Evolutionary conservation across 306 rosid genomes (phyloP).

Genomic region (Gleditsia sinensis): DNA sequence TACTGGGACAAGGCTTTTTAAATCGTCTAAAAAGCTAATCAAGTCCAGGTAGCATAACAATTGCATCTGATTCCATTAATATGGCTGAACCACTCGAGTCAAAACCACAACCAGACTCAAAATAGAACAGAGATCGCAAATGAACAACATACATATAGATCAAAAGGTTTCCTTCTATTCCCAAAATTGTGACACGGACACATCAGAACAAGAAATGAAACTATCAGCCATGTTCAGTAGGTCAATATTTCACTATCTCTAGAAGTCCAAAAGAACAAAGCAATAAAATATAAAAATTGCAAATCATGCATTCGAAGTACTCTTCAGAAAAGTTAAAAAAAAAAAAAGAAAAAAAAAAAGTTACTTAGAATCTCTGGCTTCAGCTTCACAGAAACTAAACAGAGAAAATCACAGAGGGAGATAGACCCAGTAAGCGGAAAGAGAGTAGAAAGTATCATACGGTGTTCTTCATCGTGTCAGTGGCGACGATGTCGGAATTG

Average conservation of each 20-base stretch:
- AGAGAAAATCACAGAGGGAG: background rate
- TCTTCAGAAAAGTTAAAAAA: too few relatives aligned
- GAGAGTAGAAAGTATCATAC: conserved; percentile 32
- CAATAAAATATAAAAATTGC: too few relatives aligned
- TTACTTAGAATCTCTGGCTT: background rate
- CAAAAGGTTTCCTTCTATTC: background rate
- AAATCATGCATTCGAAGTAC: too few relatives aligned
- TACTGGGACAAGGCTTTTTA: too few relatives aligned
- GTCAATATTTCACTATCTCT: too few relatives aligned
- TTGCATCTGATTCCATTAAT: background rate
- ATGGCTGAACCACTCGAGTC: background rate
- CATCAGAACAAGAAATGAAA: background rate
- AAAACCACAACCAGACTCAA: background rate
- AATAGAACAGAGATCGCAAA: background rate
- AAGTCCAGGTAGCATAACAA: background rate
- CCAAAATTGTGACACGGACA: background rate
- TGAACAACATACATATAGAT: background rate
- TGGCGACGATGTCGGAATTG: conserved; percentile 86
- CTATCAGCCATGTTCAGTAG: too few relatives aligned
- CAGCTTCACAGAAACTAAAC: background rate
- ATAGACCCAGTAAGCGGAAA: background rate
- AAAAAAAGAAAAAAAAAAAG: too few relatives aligned
- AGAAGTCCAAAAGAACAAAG: too few relatives aligned
- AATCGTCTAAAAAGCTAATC: background rate
- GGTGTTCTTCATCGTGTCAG: conserved; percentile 94